Percentiles rank a stretch among this genome's conserved stretches.
These are phyloP conservation scores for Camelina hispida DNA, from an alignment of 345 rosid species.

Conservation along the genomic window DNA sequence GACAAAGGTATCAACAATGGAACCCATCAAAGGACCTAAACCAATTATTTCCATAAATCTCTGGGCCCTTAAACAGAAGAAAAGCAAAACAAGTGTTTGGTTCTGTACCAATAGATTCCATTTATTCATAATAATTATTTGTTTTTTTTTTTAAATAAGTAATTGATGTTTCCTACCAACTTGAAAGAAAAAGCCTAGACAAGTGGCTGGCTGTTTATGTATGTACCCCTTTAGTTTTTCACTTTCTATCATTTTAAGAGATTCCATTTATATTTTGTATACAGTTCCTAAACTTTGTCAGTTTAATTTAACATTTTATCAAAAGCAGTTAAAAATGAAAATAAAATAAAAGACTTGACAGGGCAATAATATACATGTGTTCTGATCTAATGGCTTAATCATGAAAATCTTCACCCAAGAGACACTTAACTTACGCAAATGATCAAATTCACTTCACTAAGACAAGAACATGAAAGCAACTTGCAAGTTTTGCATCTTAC, in stretches of 20 bases:
- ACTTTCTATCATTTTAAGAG: slow-evolving; percentile 19
- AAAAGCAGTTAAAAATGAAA: neutral
- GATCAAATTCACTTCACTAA: slow-evolving; percentile 2
- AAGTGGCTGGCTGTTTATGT: slow-evolving; percentile 12
- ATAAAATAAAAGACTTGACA: neutral
- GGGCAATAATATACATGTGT: neutral
- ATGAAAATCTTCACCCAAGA: neutral
- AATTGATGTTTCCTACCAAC: slow-evolving; percentile 58
- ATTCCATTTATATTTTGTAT: slow-evolving; percentile 11
- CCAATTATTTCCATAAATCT: slow-evolving; percentile 37
- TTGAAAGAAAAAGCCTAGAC: slow-evolving; percentile 39
- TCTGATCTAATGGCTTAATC: slow-evolving; percentile 8
- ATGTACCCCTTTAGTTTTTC: slow-evolving; percentile 22
- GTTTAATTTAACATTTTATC: neutral
- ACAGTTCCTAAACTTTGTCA: neutral
- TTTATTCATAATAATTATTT: neutral
- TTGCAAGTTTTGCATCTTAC: neutral
- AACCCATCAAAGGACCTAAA: slow-evolving; percentile 31
- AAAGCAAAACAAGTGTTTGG: slow-evolving; percentile 36
- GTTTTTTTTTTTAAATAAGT: slow-evolving; percentile 12
- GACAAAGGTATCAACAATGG: slow-evolving; percentile 40
- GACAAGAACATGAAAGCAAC: slow-evolving; percentile 14
- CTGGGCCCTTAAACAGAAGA: neutral
- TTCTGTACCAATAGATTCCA: slow-evolving; percentile 39
- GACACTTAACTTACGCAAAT: slow-evolving; percentile 17